A percentile compares a stretch with the other conserved stretches of the same genome.
These are phyloP conservation scores for Remersonia thermophila DNA, from an alignment of 2,329 filamentous ascomycete genomes.

Conservation along the genomic window DNA sequence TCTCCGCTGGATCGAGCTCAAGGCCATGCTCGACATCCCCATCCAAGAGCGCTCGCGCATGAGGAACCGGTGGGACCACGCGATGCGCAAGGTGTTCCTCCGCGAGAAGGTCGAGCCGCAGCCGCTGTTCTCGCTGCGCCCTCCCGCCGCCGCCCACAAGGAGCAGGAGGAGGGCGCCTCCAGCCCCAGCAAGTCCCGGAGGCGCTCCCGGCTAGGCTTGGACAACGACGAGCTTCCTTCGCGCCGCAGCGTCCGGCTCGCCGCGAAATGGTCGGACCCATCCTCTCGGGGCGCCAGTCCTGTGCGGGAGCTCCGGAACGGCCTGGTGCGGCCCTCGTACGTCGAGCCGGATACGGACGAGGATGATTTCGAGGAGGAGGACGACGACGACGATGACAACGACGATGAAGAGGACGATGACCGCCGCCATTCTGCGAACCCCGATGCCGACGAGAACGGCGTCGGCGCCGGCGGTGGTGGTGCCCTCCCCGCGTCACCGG, in stretches of 20 bases:
- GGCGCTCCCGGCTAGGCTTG: not conserved
- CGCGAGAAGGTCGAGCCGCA: slow-evolving; percentile 22
- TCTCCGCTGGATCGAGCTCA: slow-evolving; percentile 60
- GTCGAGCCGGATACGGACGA: slow-evolving; percentile 36
- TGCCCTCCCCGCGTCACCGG: not conserved
- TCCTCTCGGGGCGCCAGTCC: slow-evolving; percentile 22
- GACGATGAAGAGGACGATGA: no score
- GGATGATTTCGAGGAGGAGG: slow-evolving; percentile 22
- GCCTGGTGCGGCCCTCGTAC: slow-evolving; percentile 22
- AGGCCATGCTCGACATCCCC: slow-evolving; percentile 64
- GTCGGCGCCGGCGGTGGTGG: slow-evolving; percentile 5
- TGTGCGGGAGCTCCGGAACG: slow-evolving; percentile 15
- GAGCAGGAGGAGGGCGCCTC: not conserved
- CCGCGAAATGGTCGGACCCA: slow-evolving; percentile 27
- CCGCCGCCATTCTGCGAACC: no score
- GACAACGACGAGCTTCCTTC: slow-evolving; percentile 5
- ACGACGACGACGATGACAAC: slow-evolving; percentile 7
- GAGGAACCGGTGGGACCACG: slow-evolving; percentile 64
- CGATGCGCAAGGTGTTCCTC: slow-evolving; percentile 55
- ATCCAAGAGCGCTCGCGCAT: slow-evolving; percentile 78
- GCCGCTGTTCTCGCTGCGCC: slow-evolving; percentile 13
- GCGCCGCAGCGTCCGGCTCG: slow-evolving; percentile 17
- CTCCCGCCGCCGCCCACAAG: not conserved
- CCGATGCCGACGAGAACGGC: slow-evolving; percentile 8
- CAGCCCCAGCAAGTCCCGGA: not conserved